Evolutionary conservation across 139 green algal genomes (phyloP).

Genomic region (Tetraselmis chui): DNA sequence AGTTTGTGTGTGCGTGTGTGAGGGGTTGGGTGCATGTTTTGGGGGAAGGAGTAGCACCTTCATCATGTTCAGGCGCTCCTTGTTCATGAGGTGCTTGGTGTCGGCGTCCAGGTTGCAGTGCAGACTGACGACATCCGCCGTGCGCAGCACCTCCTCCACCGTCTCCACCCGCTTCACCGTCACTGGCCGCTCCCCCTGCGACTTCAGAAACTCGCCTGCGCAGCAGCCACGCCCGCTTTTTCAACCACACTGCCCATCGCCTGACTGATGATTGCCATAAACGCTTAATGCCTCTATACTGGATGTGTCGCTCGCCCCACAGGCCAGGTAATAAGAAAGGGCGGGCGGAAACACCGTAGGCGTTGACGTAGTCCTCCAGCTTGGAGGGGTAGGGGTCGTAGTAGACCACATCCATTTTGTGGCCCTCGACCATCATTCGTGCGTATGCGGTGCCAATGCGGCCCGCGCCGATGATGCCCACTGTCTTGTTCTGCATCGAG

Average conservation of each 20-base stretch:
- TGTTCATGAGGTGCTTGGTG: slow-evolving; percentile 93
- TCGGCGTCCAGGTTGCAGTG: slow-evolving; percentile 89
- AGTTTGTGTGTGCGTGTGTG: no score
- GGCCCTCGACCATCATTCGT: slow-evolving; percentile 96
- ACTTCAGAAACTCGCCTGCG: not conserved
- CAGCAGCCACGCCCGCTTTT: no score
- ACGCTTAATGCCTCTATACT: no score
- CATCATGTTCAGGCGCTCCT: slow-evolving; percentile 83
- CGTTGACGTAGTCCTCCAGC: slow-evolving; percentile 57
- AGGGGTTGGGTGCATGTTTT: no score
- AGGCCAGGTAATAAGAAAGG: no score
- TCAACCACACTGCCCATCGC: no score
- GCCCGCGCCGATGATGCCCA: slow-evolving; percentile 93
- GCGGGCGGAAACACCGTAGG: not conserved
- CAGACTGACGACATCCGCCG: slow-evolving; percentile 79
- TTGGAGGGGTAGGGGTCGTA: slow-evolving; percentile 85
- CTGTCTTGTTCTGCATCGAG: slow-evolving; percentile 79
- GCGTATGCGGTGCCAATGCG: slow-evolving; percentile 92
- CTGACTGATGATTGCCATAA: no score
- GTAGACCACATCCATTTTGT: slow-evolving; percentile 99
- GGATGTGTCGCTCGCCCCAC: slow-evolving; percentile 35
- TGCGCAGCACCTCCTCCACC: slow-evolving; percentile 85
- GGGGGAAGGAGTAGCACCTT: slow-evolving; percentile 56
- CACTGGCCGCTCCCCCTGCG: slow-evolving; percentile 63
- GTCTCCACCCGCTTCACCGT: slow-evolving; percentile 60